A percentile compares a stretch with the other conserved stretches of the same genome.
phyloP scores from a whole-genome alignment of 371 early-diverging fungal genomes.

The Mortierella sp. region DNA sequence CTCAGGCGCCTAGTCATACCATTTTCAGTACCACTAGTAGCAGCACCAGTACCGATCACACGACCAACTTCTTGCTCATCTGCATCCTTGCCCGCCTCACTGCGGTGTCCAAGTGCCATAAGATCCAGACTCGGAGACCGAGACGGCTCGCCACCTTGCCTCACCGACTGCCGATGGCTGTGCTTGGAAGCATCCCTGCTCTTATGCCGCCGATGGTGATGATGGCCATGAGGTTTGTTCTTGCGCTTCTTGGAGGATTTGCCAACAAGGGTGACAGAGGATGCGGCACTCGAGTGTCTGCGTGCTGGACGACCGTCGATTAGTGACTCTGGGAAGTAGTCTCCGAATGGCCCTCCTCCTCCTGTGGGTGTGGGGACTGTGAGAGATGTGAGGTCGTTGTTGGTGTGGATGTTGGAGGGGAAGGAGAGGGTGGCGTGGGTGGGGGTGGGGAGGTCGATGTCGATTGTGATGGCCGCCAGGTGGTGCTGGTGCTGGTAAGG shows the following conservation, averaged over 20 bases:
- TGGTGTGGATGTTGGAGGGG: neutral
- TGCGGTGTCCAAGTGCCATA: neutral
- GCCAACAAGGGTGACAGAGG: conserved; percentile 43
- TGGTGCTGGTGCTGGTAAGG: neutral
- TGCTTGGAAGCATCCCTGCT: neutral
- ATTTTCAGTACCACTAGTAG: neutral
- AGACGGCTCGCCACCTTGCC: neutral
- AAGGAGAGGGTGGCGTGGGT: neutral
- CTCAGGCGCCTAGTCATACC: neutral
- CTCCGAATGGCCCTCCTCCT: neutral
- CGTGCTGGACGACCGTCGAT: neutral
- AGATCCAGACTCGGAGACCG: neutral
- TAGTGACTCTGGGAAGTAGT: neutral
- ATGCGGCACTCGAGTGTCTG: conserved; percentile 28
- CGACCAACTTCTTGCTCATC: neutral
- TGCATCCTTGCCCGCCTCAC: neutral
- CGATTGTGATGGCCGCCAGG: neutral
- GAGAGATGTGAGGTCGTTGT: neutral
- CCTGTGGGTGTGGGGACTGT: neutral
- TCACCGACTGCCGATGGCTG: neutral
- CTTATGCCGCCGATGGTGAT: neutral
- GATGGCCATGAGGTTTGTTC: neutral
- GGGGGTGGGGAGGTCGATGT: neutral
- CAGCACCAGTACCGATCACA: too few relatives aligned
- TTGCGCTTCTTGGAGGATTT: conserved; percentile 9